A percentile compares a stretch with the other conserved stretches of the same genome.
Conservation (phyloP, 2,329 filamentous ascomycete species). For the Dendryphion nanum region DNA sequence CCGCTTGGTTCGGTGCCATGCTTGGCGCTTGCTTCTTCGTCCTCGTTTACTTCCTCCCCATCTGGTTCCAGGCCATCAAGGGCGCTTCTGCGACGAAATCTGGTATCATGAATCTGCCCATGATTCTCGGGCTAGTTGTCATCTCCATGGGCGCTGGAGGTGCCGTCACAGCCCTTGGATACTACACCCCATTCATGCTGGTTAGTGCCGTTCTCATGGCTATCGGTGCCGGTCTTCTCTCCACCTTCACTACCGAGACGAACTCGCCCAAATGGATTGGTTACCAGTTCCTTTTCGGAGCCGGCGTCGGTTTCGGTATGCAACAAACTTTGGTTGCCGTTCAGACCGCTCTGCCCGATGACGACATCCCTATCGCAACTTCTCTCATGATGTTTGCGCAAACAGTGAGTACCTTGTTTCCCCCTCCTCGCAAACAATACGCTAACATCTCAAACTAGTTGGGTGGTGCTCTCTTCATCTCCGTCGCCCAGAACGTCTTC, state of each 20-base stretch:
- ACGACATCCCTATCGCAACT: conserved; percentile 48
- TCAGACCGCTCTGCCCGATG: conserved; percentile 43
- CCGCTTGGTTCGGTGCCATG: conserved; percentile 41
- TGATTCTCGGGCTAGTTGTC: conserved; percentile 47
- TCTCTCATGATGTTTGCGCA: conserved; percentile 50
- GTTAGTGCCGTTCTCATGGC: conserved; percentile 42
- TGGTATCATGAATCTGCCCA: conserved; percentile 49
- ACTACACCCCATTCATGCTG: conserved; percentile 53
- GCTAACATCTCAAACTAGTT: too few species aligned
- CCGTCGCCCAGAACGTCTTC: conserved; percentile 52
- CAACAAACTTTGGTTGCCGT: conserved; percentile 49
- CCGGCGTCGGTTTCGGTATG: conserved; percentile 49
- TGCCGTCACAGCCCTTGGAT: conserved; percentile 43
- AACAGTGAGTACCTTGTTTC: too few species aligned
- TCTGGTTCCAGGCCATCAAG: conserved; percentile 53
- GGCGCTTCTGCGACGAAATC: conserved; percentile 46
- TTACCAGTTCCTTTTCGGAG: conserved; percentile 41
- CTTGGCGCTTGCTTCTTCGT: conserved; percentile 47
- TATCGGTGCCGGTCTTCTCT: conserved; percentile 47
- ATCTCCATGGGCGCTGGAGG: conserved; percentile 42
- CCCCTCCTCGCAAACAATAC: too few species aligned
- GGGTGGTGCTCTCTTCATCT: conserved; percentile 50
- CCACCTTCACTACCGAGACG: conserved; percentile 43
- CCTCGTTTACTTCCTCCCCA: conserved; percentile 43
- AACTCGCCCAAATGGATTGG: conserved; percentile 39